Base-by-base conservation (phyloP, 1,284 basidiomycete species). In the Xerocomus minutiporus region DNA sequence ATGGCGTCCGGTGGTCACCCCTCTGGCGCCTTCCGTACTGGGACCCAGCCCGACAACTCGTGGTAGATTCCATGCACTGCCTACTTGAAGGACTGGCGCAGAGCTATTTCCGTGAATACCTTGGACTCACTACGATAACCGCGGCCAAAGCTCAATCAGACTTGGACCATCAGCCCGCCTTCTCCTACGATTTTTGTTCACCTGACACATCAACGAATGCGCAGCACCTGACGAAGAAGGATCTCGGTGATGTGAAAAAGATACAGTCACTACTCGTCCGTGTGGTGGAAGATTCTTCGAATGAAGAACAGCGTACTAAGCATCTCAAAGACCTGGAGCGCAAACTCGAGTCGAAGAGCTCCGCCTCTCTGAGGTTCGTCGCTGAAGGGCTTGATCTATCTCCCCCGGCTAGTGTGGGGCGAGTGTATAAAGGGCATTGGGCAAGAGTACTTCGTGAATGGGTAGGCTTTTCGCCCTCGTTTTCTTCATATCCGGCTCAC, bases 21-120 rank as follows among this genome's bases (percentile, higher is more conserved):
- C 40, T 50, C 8, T 50, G 40, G 48, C 25, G 42, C 5, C 40
- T 50, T 12, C 41, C 11, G 6, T 50, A 43, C 20, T 50, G 45
- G 45, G 45, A 46, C 28, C 45, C 34, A 3, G 34, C 45, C 12
- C 32, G 6, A 13, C 23, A 36, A 20, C 23, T 46, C 5, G 34
- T 46, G 0, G 32, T 46, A 4, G 45, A 46, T 11, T n/a, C 34
- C 1, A 46, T 46, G 34, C 34, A 46, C 15, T 46, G 34, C 15
- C 2, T 36, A 12, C 13, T 46, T 3, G 45, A 36, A 32, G 45
- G 45, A 8, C 34, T 46, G 7, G 45, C 34, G 2, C 23, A 35
- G 8, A 3, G 4, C 12, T 20, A 46, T 11, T 35, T 46, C 7
- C 8, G 23, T 4, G 25, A 46, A 12, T 1, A 25, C 8, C 45